phyloP scores from a whole-genome alignment of 768 basidiomycete genomes.

The Pisolithus microcarpus region DNA sequence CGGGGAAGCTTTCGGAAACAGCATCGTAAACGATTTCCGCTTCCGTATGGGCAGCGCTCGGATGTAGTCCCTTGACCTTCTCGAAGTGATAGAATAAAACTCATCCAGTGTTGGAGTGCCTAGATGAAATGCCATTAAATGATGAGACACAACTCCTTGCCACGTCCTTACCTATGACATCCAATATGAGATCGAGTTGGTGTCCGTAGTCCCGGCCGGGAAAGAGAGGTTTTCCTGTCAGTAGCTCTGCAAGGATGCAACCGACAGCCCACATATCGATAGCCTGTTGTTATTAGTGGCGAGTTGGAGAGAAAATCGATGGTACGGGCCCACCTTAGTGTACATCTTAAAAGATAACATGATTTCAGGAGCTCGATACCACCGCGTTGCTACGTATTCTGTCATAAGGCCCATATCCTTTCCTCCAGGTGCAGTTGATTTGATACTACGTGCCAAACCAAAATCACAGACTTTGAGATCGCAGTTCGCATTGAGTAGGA shows the following conservation, averaged over 20 bases:
- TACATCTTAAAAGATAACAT: slow-evolving; percentile 94
- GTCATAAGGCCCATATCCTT: slow-evolving; percentile 69
- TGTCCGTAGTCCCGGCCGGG: slow-evolving; percentile 84
- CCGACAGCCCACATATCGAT: slow-evolving; percentile 73
- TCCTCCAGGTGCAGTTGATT: slow-evolving; percentile 42
- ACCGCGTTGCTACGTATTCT: slow-evolving; percentile 85
- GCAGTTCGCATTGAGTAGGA: slow-evolving; percentile 84
- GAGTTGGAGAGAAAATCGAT: slow-evolving; percentile 6
- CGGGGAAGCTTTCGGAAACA: slow-evolving; percentile 73
- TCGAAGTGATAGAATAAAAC: slow-evolving; percentile 83
- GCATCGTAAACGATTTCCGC: slow-evolving; percentile 54
- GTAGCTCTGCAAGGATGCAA: slow-evolving; percentile 74
- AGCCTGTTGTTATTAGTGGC: slow-evolving; percentile 30
- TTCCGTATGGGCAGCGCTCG: slow-evolving; percentile 80
- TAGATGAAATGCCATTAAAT: slow-evolving; percentile 20
- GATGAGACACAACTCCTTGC: slow-evolving; percentile 11
- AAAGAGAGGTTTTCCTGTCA: slow-evolving; percentile 77
- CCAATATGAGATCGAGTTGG: slow-evolving; percentile 81
- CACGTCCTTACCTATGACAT: slow-evolving; percentile 58
- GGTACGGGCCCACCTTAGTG: slow-evolving; percentile 44
- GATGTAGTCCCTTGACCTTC: slow-evolving; percentile 81
- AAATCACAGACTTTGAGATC: slow-evolving; percentile 89
- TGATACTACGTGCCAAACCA: slow-evolving; percentile 67
- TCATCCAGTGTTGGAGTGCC: slow-evolving; percentile 85
- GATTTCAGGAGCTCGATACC: slow-evolving; percentile 92